Base-by-base conservation (phyloP, 768 basidiomycete species). In the Termitomyces sp. region DNA sequence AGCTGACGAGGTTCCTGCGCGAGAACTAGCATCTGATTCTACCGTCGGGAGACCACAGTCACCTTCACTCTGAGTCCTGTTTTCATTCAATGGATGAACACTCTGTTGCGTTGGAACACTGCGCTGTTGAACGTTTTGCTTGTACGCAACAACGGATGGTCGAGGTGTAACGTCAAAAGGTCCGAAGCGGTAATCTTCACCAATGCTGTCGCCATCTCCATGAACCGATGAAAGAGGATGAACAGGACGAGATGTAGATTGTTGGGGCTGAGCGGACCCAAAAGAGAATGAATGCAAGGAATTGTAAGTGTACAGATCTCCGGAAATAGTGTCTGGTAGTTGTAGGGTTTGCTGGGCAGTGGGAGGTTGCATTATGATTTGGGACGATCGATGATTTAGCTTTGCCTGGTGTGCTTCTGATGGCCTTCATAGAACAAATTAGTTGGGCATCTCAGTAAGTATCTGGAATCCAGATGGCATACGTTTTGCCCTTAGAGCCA, bases 111-210 rank as follows among this genome's bases (percentile, higher is more conserved):
- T 63, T 62, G 69, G 62, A 70, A 68, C 66, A 66, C 63, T 67
- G 60, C 64, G 67, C 51, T 63, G 57, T 31, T 62, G 60, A 48
- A 55, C 29, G 41, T 36, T 46, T 52, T 58, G 62, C 33, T 54
- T 53, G 50, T 67, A 62, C n/a, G 66, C 65, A 39, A 73, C 72
- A 33, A 82, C 72, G 33, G 79, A 81, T 3, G 78, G 79, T 22
- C 80, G 73, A 44, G 80, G 80, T 5, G 80, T 82, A 32, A 76
- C 74, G 63, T 82, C 79, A 33, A 71, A 67, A 20, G 62, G 64
- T 44, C 43, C 54, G 12, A 45, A 29, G 59, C 58, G 22, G 60
- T 61, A 39, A 64, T 77, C 76, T 53, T 80, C 75, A 31, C 71
- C 62, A 44, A 63, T 57, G 42, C 52, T 68, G 46, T 75, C 73